Base-by-base conservation (phyloP, 192 early-diverging fungal species). In the Podila verticillata region DNA sequence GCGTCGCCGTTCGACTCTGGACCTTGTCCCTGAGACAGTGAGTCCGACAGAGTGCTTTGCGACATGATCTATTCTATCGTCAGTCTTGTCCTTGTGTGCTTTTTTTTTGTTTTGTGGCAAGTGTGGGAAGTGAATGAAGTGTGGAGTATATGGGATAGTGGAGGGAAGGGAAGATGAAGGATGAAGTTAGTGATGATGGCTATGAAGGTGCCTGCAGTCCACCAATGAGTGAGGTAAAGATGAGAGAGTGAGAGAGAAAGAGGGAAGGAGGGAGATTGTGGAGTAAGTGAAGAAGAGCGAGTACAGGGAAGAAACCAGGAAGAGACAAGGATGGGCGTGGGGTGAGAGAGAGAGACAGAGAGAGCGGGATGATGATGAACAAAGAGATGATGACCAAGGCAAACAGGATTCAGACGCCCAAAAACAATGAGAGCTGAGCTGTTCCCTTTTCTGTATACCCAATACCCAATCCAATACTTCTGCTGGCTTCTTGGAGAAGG, bases 31-130 rank as follows among this genome's bases (percentile, higher is more conserved):
- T 62, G 68, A 15, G 31, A 32, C 56, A 59, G 61, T n/a, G 61
- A 68, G 54, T 77, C 67, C 30, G 67, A 64, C 61, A 54, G 74
- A 39, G 56, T 65, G 57, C 63, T 57, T 58, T 78, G 74, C 29
- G 75, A 48, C 75, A 71, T 79, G 20, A 61, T 59, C 26, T 51
- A 19, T 29, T 32, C 28, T 59, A 44, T 44, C 39, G 12, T 44
- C 39, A 44, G 39, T 44, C 39, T 44, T 44, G 57, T 34, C 28
- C 22, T 6, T 44, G 13, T 39, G 44, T 51, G 13, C 22, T 24
- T 24, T 20, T 26, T 49, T 35, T 32, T 20, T 35, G 29, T 34
- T 0, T 17, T 17, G 17, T 22, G n/a, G n/a, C 10, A n/a, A 51
- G 54, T 32, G 19, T 24, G 48, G 32, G 30, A 44, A n/a, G 30